Percentiles rank a stretch among this genome's conserved stretches.
Conservation (phyloP, 495 filamentous ascomycete species). For the Penicillium argentinense region DNA sequence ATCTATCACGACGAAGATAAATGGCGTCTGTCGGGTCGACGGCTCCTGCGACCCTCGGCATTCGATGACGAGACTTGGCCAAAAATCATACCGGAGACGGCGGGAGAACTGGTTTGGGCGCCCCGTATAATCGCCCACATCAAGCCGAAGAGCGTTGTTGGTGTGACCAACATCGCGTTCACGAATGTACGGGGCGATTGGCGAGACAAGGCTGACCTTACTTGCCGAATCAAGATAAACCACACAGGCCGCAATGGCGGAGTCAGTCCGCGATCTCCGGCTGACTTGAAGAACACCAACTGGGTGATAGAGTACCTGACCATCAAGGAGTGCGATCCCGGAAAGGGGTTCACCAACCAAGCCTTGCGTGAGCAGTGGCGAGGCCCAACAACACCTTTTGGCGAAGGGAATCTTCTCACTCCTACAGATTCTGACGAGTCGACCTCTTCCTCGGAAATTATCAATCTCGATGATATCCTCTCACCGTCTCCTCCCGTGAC, state of each 20-base stretch:
- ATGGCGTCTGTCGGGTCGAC: slow-evolving; percentile 3
- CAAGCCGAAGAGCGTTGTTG: background rate
- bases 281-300: background rate
- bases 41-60: slow-evolving; percentile 5
- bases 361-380: background rate
- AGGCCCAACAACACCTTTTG: background rate
- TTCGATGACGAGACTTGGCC: background rate
- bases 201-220: background rate
- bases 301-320: background rate
- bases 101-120: background rate
- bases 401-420: slow-evolving; percentile 1
- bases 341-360: background rate
- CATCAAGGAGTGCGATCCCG: background rate
- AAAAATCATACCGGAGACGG: background rate
- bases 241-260: no score
- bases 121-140: background rate
- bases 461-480: slow-evolving; percentile 13
- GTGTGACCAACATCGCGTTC: background rate
- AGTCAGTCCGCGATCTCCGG: no score
- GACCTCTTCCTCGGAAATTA: no score
- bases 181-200: background rate
- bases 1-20: slow-evolving; percentile 3
- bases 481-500: background rate
- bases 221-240: background rate
- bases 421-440: no score